phyloP scores from a whole-genome alignment of 495 filamentous ascomycete genomes.

The Penicillium malachiteum region DNA sequence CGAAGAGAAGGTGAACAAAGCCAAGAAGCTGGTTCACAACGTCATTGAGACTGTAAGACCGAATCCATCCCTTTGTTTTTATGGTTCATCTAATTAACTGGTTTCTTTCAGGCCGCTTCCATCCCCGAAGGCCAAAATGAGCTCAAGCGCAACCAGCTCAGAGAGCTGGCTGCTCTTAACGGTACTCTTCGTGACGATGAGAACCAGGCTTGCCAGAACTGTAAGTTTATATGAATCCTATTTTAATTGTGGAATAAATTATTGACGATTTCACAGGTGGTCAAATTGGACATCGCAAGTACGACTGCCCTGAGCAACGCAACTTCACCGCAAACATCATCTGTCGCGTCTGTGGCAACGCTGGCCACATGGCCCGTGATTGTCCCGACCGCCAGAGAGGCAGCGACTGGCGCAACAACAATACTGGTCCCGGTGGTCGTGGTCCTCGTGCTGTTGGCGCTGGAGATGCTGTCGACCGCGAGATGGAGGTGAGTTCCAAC shows the following conservation, averaged over 20 bases:
- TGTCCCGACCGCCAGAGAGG: slow-evolving; percentile 92
- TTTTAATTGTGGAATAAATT: not conserved
- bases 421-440: slow-evolving; percentile 26
- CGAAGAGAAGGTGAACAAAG: slow-evolving; percentile 97
- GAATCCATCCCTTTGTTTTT: not conserved
- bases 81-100: not conserved
- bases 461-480: slow-evolving; percentile 86
- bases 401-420: slow-evolving; percentile 82
- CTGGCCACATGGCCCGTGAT: slow-evolving; percentile 89
- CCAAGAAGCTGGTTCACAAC: slow-evolving; percentile 94
- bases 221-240: slow-evolving; percentile 44
- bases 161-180: slow-evolving; percentile 94
- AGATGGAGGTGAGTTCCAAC: slow-evolving; percentile 75
- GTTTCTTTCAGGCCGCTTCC: slow-evolving; percentile 73
- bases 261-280: slow-evolving; percentile 55
- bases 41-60: slow-evolving; percentile 91
- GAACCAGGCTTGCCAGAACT: slow-evolving; percentile 99
- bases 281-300: slow-evolving; percentile 98
- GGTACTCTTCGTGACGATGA: slow-evolving; percentile 98
- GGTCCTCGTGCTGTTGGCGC: slow-evolving; percentile 65
- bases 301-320: slow-evolving; percentile 95
- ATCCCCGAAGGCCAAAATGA: slow-evolving; percentile 98
- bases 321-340: slow-evolving; percentile 99
- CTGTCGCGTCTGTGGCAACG: slow-evolving; percentile 96
- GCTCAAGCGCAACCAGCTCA: slow-evolving; percentile 96